These are phyloP conservation scores for Pezicula carpinea DNA, from an alignment of 2,329 filamentous ascomycete genomes.

Conservation along the genomic window DNA sequence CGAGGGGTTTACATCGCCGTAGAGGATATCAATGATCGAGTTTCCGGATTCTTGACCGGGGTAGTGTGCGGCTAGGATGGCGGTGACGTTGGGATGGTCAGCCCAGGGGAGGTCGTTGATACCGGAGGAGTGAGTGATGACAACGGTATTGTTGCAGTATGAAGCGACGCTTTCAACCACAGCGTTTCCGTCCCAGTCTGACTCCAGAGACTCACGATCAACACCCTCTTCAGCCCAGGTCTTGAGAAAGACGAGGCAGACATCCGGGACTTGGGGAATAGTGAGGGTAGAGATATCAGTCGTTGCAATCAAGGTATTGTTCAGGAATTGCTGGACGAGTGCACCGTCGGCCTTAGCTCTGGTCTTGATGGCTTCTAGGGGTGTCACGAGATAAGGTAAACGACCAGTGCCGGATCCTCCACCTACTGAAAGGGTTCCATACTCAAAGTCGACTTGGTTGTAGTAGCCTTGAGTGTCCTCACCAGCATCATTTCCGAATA, in stretches of 20 bases:
- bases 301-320: slow-evolving; percentile 34
- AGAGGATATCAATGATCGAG: slow-evolving; percentile 72
- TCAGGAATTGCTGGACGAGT: slow-evolving; percentile 53
- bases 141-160: slow-evolving; percentile 56
- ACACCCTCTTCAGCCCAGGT: slow-evolving; percentile 68
- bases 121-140: slow-evolving; percentile 60
- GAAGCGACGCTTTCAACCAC: slow-evolving; percentile 36
- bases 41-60: slow-evolving; percentile 82
- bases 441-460: slow-evolving; percentile 30
- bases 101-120: slow-evolving; percentile 63
- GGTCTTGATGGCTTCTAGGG: slow-evolving; percentile 49
- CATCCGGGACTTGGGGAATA: slow-evolving; percentile 37
- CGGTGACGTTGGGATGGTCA: slow-evolving; percentile 68
- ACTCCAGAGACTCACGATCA: slow-evolving; percentile 36
- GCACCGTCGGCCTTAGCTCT: slow-evolving; percentile 46
- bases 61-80: slow-evolving; percentile 73
- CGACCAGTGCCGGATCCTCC: slow-evolving; percentile 45
- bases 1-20: slow-evolving; percentile 69
- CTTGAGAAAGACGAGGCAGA: slow-evolving; percentile 65
- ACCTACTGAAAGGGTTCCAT: slow-evolving; percentile 42
- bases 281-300: slow-evolving; percentile 36
- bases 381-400: slow-evolving; percentile 43
- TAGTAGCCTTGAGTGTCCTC: slow-evolving; percentile 29
- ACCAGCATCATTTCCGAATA: slow-evolving; percentile 54
- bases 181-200: background rate